Percentiles rank a stretch among this genome's conserved stretches.
phyloP scores from a whole-genome alignment of 768 basidiomycete species.

The Trichaptum fuscoviolaceum region DNA sequence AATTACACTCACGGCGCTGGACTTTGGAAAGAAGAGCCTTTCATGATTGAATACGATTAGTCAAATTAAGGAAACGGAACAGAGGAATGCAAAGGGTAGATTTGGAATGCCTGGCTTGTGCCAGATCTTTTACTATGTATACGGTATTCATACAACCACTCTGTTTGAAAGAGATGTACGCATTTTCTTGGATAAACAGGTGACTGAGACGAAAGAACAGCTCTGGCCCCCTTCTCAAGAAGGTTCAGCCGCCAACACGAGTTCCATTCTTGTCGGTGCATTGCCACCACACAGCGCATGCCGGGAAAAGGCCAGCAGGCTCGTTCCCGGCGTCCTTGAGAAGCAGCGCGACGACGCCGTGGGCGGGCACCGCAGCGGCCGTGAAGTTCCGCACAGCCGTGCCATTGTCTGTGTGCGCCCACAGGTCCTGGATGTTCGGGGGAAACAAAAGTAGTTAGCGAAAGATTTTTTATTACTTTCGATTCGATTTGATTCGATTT shows the following conservation, averaged over 20 bases:
- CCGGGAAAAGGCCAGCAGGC: conserved; percentile 50
- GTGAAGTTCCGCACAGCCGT: conserved; percentile 59
- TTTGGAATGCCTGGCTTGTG: too few relatives aligned
- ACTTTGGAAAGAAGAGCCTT: neutral
- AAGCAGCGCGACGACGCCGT: conserved; percentile 65
- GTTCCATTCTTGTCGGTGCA: conserved; percentile 60
- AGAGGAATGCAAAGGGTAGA: too few relatives aligned
- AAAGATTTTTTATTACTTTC: too few relatives aligned
- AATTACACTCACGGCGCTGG: conserved; percentile 41
- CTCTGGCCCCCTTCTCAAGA: too few relatives aligned
- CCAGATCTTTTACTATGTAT: too few relatives aligned
- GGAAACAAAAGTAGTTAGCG: too few relatives aligned
- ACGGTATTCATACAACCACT: too few relatives aligned
- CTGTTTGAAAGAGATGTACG: too few relatives aligned
- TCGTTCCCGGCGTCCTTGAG: conserved; percentile 64
- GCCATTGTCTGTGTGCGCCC: conserved; percentile 68
- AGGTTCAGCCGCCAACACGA: conserved; percentile 14
- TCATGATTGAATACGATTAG: neutral
- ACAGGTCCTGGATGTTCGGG: conserved; percentile 47
- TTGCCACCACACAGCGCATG: conserved; percentile 51
- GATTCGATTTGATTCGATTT: too few relatives aligned
- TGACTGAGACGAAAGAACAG: too few relatives aligned
- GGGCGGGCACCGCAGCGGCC: conserved; percentile 52
- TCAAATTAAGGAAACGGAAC: too few relatives aligned
- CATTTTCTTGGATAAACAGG: too few relatives aligned